Evolutionary conservation across 768 basidiomycete species (phyloP), one percentile per base, ranked within the genome.

Genomic region (Lentinus brumalis): DNA sequence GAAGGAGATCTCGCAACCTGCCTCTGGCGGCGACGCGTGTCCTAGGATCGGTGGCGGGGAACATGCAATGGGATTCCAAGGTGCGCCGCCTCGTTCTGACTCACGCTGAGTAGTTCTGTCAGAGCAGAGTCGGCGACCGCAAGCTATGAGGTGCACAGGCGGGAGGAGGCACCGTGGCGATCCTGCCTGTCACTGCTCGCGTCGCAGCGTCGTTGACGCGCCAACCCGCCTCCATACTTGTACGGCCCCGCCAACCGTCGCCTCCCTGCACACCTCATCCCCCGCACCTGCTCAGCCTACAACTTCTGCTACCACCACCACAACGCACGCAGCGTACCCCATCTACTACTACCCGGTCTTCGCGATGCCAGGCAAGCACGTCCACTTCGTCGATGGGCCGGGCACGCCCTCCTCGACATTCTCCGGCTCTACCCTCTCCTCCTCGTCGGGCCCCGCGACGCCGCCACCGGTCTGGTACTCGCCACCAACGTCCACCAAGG

Each of bases 341-440:
- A 18, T 41, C 56, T 29, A 52, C 40, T 46, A 45, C 63, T n/a
- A 38, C 46, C 46, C 40, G 10, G n/a, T 29, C 29, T 10, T 31
- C 62, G 58, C 55, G 6, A 70, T 70, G 69, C 61, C 69, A 16
- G 66, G 54, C 21, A 59, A 63, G 46, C 64, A 62, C 68, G 69
- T 70, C 61, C 69, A 63, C 58, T 70, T 67, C 59, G 62, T 52
- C 41, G 61, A 61, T 41, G 52, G 61, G 44, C 57, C 55, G 55
- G 55, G 65, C 16, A 62, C 65, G 9, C 69, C 69, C 32, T 71
- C 70, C 30, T 65, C 70, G 11, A 62, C 65, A 12, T 60, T 60
- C 49, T 64, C 65, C 31, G 56, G 57, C 40, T 59, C 58, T 18
- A 66, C 69, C 5, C 60, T 66, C 51, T 39, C 57, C 30, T 65